These are phyloP conservation scores for Saturnispora dispora DNA, from an alignment of 805 yeast genomes.

Conservation along the genomic window DNA sequence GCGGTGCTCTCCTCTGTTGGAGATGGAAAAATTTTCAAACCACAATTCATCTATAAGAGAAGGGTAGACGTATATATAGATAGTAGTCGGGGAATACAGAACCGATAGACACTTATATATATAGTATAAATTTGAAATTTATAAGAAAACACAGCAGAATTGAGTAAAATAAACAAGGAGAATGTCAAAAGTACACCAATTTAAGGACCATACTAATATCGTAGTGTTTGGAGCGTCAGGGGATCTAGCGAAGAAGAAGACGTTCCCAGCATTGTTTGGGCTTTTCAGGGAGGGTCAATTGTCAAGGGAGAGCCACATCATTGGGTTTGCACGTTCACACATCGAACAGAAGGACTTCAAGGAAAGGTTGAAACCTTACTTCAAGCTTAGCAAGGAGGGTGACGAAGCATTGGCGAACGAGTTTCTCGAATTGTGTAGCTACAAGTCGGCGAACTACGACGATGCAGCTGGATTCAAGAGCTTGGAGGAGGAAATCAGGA, in stretches of 20 bases:
- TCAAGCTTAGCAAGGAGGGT: conserved; percentile 34
- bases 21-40: neutral
- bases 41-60: neutral
- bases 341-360: conserved; percentile 59
- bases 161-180: neutral
- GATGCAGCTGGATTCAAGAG: conserved; percentile 59
- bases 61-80: neutral
- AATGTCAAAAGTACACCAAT: conserved; percentile 25
- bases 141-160: neutral
- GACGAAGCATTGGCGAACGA: conserved; percentile 34
- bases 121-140: no score
- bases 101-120: neutral
- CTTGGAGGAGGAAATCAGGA: conserved; percentile 46
- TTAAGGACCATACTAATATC: conserved; percentile 59
- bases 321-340: conserved; percentile 89
- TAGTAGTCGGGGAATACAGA: neutral
- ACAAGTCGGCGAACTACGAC: conserved; percentile 77
- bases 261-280: conserved; percentile 81
- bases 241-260: conserved; percentile 90
- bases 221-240: conserved; percentile 94
- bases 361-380: conserved; percentile 52
- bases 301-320: conserved; percentile 59
- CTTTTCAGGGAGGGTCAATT: conserved; percentile 68
- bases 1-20: neutral
- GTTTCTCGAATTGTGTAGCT: conserved; percentile 58